Conservation (phyloP, 805 yeast genomes). For the Kazachstania kunashirensis region DNA sequence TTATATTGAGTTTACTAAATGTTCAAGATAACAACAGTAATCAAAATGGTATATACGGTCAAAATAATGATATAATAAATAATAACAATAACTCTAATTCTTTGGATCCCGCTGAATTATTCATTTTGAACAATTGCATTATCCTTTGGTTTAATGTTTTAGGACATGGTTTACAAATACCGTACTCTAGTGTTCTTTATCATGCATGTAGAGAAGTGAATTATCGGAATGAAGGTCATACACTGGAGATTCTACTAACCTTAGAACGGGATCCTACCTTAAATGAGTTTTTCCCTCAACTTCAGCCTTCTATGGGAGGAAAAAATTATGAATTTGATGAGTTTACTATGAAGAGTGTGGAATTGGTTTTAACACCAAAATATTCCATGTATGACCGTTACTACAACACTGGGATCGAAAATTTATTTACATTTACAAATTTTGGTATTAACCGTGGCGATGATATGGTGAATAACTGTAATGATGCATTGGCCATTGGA, state of each 20-base stretch:
- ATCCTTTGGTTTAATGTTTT: slow-evolving; percentile 33
- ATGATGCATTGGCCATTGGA: slow-evolving; percentile 31
- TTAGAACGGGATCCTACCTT: slow-evolving; percentile 21
- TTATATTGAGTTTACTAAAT: slow-evolving; percentile 19
- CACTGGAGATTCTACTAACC: slow-evolving; percentile 19
- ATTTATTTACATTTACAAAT: slow-evolving; percentile 29
- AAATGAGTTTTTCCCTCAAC: slow-evolving; percentile 18
- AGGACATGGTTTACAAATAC: slow-evolving; percentile 31
- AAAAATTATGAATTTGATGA: background rate
- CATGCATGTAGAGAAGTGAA: slow-evolving; percentile 21
- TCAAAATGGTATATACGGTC: background rate
- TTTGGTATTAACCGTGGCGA: slow-evolving; percentile 36
- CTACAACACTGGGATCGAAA: slow-evolving; percentile 29
- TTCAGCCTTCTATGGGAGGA: background rate
- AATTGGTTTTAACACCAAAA: slow-evolving; percentile 31
- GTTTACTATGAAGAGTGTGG: slow-evolving; percentile 19
- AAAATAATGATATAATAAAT: background rate
- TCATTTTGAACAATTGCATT: slow-evolving; percentile 30
- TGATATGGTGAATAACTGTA: slow-evolving; percentile 31
- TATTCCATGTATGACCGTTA: slow-evolving; percentile 31
- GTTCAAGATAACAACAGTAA: background rate
- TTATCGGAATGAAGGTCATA: slow-evolving; percentile 18
- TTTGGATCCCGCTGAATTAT: slow-evolving; percentile 28
- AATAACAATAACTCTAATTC: too few species aligned
- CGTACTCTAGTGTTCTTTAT: slow-evolving; percentile 26